These are phyloP conservation scores for Hypocrella siamensis DNA, from an alignment of 2,329 filamentous ascomycete genomes.

Conservation along the genomic window DNA sequence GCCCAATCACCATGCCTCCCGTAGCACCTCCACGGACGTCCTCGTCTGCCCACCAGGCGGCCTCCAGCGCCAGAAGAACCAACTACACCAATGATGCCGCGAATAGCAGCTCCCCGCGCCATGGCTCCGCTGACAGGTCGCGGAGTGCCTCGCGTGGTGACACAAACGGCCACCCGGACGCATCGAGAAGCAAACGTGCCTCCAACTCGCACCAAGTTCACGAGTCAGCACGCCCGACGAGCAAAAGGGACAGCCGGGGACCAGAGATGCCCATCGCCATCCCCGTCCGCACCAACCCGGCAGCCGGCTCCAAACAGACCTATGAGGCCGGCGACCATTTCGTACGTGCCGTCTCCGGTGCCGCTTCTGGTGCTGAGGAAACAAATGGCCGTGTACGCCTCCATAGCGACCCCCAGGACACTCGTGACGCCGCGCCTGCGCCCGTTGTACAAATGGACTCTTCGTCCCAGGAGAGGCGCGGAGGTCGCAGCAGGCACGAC, in stretches of 20 bases:
- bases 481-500: conserved; percentile 42
- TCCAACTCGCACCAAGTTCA: conserved; percentile 11
- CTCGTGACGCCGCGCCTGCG: conserved; percentile 29
- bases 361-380: conserved; percentile 31
- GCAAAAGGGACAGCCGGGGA: conserved; percentile 23
- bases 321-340: conserved; percentile 69
- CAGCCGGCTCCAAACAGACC: conserved; percentile 37
- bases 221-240: conserved; percentile 24
- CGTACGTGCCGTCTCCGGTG: conserved; percentile 52
- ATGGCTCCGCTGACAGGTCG: conserved; percentile 19
- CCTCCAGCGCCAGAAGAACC: conserved; percentile 26
- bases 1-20: conserved; percentile 41
- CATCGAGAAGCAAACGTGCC: conserved; percentile 15
- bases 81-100: conserved; percentile 28
- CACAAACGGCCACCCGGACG: conserved; percentile 12
- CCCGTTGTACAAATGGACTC: conserved; percentile 27
- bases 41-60: conserved; percentile 47
- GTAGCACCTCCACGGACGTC: conserved; percentile 64
- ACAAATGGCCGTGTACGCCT: conserved; percentile 13
- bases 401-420: conserved; percentile 10
- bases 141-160: conserved; percentile 19
- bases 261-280: conserved; percentile 24
- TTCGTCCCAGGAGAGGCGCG: conserved; percentile 30
- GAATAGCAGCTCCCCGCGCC: conserved; percentile 23
- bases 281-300: conserved; percentile 28